Evolutionary conservation across 768 basidiomycete species (phyloP).

Genomic region (Sporobolomyces phaffii): DNA sequence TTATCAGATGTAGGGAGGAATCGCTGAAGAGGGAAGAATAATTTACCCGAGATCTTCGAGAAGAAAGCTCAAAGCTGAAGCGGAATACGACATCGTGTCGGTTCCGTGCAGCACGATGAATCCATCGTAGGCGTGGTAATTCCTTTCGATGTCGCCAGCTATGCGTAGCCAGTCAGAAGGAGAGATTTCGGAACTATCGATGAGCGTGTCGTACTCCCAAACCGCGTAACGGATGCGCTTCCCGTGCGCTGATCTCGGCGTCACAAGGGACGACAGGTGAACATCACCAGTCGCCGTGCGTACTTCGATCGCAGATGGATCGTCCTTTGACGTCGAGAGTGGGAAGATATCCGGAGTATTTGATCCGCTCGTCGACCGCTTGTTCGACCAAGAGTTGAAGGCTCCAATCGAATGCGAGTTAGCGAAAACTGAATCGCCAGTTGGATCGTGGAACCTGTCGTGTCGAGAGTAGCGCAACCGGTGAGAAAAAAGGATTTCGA

Average conservation of each 20-base stretch:
- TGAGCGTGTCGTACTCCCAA: conserved; percentile 70
- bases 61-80: conserved; percentile 82
- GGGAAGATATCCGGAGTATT: conserved; percentile 47
- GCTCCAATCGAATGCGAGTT: conserved; percentile 70
- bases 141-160: conserved; percentile 85
- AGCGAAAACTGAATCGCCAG: conserved; percentile 77
- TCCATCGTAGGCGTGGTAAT: conserved; percentile 76
- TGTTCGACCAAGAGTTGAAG: conserved; percentile 63
- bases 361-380: conserved; percentile 37
- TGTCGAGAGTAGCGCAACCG: conserved; percentile 43
- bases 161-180: conserved; percentile 58
- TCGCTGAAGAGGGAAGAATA: conserved; percentile 69
- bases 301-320: conserved; percentile 18
- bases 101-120: conserved; percentile 80
- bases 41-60: conserved; percentile 90
- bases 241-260: conserved; percentile 63
- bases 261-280: conserved; percentile 53
- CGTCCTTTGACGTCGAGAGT: background rate
- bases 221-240: conserved; percentile 60
- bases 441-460: conserved; percentile 78
- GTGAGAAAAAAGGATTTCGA: background rate
- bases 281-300: conserved; percentile 21
- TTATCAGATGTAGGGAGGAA: background rate
- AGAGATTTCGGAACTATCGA: conserved; percentile 85
- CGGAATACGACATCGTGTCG: conserved; percentile 64